phyloP scores from a whole-genome alignment of 2,329 filamentous ascomycete species.

The Clarireedia monteithiana region DNA sequence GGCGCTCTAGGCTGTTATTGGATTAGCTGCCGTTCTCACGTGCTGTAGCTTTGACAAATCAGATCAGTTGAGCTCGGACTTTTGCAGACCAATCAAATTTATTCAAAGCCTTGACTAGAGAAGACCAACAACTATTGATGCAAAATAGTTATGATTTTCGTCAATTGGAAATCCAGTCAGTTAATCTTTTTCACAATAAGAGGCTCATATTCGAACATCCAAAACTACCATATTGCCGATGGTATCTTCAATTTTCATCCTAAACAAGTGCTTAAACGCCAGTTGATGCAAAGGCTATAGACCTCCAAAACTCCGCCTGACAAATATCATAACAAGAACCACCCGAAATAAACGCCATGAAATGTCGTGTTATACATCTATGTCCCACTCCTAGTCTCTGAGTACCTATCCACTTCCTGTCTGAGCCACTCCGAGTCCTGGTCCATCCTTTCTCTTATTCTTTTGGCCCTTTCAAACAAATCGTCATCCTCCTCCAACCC shows the following conservation, averaged over 20 bases:
- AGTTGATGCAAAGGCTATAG: slow-evolving; percentile 10
- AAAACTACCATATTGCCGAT: slow-evolving; percentile 4
- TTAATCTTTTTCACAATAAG: too few species aligned
- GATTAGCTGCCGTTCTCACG: not conserved
- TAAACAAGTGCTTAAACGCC: slow-evolving; percentile 15
- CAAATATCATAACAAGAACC: not conserved
- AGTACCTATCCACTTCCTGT: slow-evolving; percentile 20
- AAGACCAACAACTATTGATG: too few species aligned
- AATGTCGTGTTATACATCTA: slow-evolving; percentile 13
- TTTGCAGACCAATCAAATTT: not conserved
- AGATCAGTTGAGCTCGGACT: not conserved
- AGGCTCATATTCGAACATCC: too few species aligned
- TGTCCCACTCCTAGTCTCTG: slow-evolving; percentile 20
- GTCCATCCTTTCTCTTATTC: slow-evolving; percentile 29
- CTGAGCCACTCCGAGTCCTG: slow-evolving; percentile 27
- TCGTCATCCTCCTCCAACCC: slow-evolving; percentile 22
- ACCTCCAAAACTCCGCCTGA: slow-evolving; percentile 7
- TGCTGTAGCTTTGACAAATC: not conserved
- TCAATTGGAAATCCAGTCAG: too few species aligned
- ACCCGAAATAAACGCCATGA: slow-evolving; percentile 6
- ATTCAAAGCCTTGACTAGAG: too few species aligned
- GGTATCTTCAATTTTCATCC: slow-evolving; percentile 11
- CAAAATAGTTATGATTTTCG: too few species aligned
- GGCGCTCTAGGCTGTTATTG: not conserved
- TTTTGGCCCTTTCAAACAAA: slow-evolving; percentile 28